Evolutionary conservation across 179 eudicot genomes (phyloP), one percentile per base, ranked within the genome.

Genomic region (Sideroxylon spinosum): DNA sequence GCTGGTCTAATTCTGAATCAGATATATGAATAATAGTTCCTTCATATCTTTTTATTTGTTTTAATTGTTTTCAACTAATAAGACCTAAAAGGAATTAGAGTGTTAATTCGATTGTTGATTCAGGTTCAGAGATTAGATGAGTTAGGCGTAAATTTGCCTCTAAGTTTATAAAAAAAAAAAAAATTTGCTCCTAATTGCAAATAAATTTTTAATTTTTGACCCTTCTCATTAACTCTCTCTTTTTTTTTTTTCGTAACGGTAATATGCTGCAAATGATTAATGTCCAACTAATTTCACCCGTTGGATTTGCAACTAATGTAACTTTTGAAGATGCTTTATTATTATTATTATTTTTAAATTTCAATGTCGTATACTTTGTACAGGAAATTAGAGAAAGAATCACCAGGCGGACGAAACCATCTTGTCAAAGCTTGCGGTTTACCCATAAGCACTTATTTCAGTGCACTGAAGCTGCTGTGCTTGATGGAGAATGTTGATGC

Each of bases 401-500:
- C 93, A 59, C 44, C 91, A 6, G 99, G 94, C 57, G 99, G 99
- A 72, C 84, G 89, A 77, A 90, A 86, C 76, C 99, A 95, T 84
- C 94, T 95, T 81, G 90, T 83, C 44, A 89, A 92, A 79, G 86
- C 90, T 7, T 94, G 97, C 82, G 99, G 99, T 56, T 84, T 95
- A 77, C 98, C 99, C 17, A 90, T 95, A 68, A 95, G 98, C 84
- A 94, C 99, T 81, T 95, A 95, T 75, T 95, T 95, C 85, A 95
- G 99, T 80, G 98, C 99, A 14, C 73, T 92, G 32, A 95, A 95
- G 86, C 82, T 95, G 50, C 73, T 95, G 26, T 95, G 99, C 98
- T 78, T 94, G 69, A 32, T 95, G 67, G 98, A 94, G 75, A 93
- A 94, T 77, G 96, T 95, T 11, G 91, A 87, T 66, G 87, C 82